These are phyloP conservation scores for Tetrahymena malaccensis DNA, from an alignment of 73 alveolate species.

Conservation along the genomic window DNA sequence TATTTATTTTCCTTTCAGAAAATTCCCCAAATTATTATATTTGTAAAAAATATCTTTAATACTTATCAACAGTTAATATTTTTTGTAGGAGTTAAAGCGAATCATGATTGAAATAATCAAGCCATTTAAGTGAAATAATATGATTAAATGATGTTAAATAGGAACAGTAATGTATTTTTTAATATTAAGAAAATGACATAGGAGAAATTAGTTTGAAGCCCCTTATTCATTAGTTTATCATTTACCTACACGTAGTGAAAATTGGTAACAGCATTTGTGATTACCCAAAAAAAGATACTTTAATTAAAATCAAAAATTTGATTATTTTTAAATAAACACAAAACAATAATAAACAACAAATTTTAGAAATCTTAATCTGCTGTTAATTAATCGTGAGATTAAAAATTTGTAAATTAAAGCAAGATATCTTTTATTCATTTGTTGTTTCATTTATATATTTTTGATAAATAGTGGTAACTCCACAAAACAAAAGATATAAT, in stretches of 20 bases:
- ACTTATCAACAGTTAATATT: neutral
- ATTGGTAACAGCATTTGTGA: neutral
- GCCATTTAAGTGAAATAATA: neutral
- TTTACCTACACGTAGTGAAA: neutral
- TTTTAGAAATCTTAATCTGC: neutral
- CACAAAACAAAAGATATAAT: neutral
- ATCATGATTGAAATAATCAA: too few species aligned
- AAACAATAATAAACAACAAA: neutral
- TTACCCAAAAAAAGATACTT: neutral
- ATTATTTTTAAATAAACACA: neutral
- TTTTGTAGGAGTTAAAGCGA: neutral
- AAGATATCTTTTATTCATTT: neutral
- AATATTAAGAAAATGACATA: neutral
- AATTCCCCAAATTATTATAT: neutral
- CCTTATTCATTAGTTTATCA: neutral
- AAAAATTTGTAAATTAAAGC: neutral
- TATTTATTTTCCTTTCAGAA: neutral
- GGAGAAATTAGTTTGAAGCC: neutral
- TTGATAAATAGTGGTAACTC: neutral
- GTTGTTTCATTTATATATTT: neutral
- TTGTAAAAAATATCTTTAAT: neutral
- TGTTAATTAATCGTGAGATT: neutral
- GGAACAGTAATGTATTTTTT: neutral
- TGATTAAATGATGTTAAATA: neutral
- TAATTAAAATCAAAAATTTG: neutral